Evolutionary conservation across 345 rosid species (phyloP).

Genomic region (Eucalyptus erythrocorys): DNA sequence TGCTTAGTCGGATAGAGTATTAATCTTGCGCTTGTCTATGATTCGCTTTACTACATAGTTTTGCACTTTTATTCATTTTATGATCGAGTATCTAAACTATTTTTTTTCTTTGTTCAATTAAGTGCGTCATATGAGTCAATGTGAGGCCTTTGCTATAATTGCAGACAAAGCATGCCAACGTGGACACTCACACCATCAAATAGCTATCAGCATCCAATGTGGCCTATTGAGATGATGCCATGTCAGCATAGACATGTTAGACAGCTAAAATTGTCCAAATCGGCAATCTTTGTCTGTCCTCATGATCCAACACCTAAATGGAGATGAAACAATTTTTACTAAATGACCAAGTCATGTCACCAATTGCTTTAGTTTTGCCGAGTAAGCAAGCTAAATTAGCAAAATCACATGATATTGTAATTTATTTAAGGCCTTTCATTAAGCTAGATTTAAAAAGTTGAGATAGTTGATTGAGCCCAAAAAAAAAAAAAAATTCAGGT

Average conservation of each 20-base stretch:
- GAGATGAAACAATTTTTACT: not conserved
- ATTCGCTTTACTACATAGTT: not conserved
- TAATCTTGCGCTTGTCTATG: not conserved
- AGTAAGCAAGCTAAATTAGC: not conserved
- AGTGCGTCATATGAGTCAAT: not conserved
- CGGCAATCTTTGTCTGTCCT: not conserved
- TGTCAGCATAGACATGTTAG: not conserved
- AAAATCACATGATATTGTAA: not conserved
- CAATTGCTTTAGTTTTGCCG: not conserved
- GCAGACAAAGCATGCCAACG: not conserved
- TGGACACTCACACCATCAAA: not conserved
- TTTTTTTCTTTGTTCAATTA: not conserved
- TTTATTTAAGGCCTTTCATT: not conserved
- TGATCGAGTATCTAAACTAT: not conserved
- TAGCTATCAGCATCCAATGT: not conserved
- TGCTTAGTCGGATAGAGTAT: not conserved
- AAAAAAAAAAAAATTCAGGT: not conserved
- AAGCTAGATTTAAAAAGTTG: not conserved
- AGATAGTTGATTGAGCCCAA: not conserved
- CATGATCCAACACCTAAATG: not conserved
- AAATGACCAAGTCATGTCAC: not conserved
- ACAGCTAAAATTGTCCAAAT: not conserved
- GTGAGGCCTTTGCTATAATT: not conserved
- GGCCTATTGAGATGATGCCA: not conserved
- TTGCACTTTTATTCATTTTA: not conserved